A percentile compares a stretch with the other conserved stretches of the same genome.
Evolutionary conservation across 108 stramenopile species (phyloP).

Genomic region (Asterionellopsis glacialis): DNA sequence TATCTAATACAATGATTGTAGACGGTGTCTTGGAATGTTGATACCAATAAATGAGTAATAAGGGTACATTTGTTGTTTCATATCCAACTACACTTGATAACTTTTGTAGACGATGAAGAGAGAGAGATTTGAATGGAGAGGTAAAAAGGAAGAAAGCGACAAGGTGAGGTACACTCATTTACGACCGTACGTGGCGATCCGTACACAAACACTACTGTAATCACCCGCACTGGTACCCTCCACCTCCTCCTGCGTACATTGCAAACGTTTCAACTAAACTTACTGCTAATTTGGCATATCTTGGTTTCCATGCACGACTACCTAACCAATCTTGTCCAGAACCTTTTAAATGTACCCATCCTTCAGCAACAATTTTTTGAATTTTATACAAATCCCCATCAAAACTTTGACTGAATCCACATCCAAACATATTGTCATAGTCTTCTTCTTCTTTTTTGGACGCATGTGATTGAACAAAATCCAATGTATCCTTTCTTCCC

Average conservation of each 20-base stretch:
- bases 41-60: slow-evolving; percentile 47
- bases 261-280: too few relatives aligned
- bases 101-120: background rate
- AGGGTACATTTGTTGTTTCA: slow-evolving; percentile 43
- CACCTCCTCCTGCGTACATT: too few relatives aligned
- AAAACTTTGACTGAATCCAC: too few relatives aligned
- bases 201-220: too few relatives aligned
- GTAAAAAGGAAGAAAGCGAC: too few relatives aligned
- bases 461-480: too few relatives aligned
- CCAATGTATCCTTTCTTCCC: too few relatives aligned
- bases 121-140: slow-evolving; percentile 7
- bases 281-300: slow-evolving; percentile 51
- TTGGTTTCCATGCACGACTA: slow-evolving; percentile 52
- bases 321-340: slow-evolving; percentile 54
- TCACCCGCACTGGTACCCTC: too few relatives aligned
- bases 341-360: slow-evolving; percentile 66
- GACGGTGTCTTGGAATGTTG: slow-evolving; percentile 33
- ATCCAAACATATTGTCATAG: too few relatives aligned
- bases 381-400: slow-evolving; percentile 22
- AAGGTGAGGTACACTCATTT: too few relatives aligned
- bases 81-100: slow-evolving; percentile 30
- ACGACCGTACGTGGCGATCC: too few relatives aligned
- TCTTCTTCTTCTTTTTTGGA: too few relatives aligned
- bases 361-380: slow-evolving; percentile 35
- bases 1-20: slow-evolving; percentile 47